Conservation (phyloP, 2,329 filamentous ascomycete genomes). For the Sporothrix euskadiensis region DNA sequence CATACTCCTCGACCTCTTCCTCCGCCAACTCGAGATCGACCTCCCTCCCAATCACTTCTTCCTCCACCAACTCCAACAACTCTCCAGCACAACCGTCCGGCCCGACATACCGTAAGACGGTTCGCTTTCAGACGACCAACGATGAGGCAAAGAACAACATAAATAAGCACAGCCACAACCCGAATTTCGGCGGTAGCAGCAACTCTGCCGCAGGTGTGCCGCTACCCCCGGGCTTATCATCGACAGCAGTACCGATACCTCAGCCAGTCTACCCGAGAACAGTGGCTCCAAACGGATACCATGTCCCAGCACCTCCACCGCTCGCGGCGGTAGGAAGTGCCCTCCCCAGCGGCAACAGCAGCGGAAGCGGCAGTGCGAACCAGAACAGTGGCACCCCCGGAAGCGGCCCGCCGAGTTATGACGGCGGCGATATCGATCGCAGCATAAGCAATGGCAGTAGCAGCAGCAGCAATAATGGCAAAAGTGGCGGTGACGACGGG, state of each 20-base stretch:
- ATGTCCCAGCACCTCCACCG: not conserved
- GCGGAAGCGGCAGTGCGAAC: not conserved
- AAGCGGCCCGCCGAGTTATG: conserved; percentile 19
- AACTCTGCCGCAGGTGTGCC: not conserved
- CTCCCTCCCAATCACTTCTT: conserved; percentile 3
- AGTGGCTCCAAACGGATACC: not conserved
- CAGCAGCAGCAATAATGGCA: not conserved
- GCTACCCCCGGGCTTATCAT: not conserved
- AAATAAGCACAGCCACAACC: conserved; percentile 15
- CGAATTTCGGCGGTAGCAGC: not conserved
- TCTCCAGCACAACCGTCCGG: not conserved
- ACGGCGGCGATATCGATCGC: conserved; percentile 4
- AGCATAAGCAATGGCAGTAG: conserved; percentile 22
- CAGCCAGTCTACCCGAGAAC: not conserved
- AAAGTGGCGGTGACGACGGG: conserved; percentile 16
- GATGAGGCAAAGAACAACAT: conserved; percentile 11
- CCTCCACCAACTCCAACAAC: not conserved
- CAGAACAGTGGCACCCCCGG: not conserved
- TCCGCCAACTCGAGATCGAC: conserved; percentile 5
- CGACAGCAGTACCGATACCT: not conserved
- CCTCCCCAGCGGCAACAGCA: not conserved
- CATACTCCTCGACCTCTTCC: conserved; percentile 19
- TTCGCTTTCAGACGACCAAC: conserved; percentile 30
- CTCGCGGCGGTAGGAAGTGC: conserved; percentile 4
- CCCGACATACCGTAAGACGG: conserved; percentile 30